Percentiles rank a stretch among this genome's conserved stretches.
phyloP scores from a whole-genome alignment of 2,329 filamentous ascomycete species.

The Diaporthe longicolla region DNA sequence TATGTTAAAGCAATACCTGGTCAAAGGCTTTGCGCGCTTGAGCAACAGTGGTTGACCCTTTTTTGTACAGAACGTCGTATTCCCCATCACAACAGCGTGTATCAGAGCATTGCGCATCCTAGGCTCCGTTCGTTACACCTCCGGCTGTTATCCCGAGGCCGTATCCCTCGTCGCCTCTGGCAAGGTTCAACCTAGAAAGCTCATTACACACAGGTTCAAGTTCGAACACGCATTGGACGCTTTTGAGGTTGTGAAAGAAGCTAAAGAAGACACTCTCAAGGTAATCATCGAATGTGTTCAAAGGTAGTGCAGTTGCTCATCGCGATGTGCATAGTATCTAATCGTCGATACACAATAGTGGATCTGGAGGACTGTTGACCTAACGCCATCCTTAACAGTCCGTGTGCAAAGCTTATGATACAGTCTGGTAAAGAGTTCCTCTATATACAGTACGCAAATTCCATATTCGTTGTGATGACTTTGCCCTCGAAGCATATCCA shows the following conservation, averaged over 20 bases:
- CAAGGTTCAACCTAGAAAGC: slow-evolving; percentile 55
- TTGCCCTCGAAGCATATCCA: too few species aligned
- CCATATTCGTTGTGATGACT: too few species aligned
- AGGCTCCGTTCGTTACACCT: slow-evolving; percentile 65
- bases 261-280: slow-evolving; percentile 41
- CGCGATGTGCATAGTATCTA: too few species aligned
- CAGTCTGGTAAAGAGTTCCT: too few species aligned
- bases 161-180: slow-evolving; percentile 64
- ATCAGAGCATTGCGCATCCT: slow-evolving; percentile 63
- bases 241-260: slow-evolving; percentile 40
- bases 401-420: too few species aligned
- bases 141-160: slow-evolving; percentile 64
- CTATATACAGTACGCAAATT: too few species aligned
- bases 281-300: slow-evolving; percentile 43
- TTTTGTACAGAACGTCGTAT: slow-evolving; percentile 56
- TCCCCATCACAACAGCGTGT: slow-evolving; percentile 65
- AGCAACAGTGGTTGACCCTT: not conserved
- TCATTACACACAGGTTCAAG: slow-evolving; percentile 56
- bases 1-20: not conserved
- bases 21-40: not conserved
- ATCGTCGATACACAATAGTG: too few species aligned
- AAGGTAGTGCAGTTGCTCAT: slow-evolving; percentile 8
- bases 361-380: too few species aligned
- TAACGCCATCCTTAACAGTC: too few species aligned
- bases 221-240: slow-evolving; percentile 45